A percentile compares a stretch with the other conserved stretches of the same genome.
phyloP scores from a whole-genome alignment of 108 stramenopile genomes.

The Pseudonitzschia delicatissima region DNA sequence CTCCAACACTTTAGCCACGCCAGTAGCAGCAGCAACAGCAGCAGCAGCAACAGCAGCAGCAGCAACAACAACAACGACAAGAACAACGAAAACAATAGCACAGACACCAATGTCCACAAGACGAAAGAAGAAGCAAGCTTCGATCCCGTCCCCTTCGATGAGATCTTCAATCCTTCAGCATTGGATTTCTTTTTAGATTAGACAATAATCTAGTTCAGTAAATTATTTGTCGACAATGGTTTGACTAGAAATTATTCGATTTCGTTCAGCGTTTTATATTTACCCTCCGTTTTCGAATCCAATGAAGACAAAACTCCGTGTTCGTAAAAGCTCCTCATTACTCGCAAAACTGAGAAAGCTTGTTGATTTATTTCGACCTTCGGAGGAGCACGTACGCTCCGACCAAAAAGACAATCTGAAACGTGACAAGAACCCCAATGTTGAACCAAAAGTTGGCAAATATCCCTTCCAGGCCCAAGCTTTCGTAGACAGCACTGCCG shows the following conservation, averaged over 20 bases:
- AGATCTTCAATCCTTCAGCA: not conserved
- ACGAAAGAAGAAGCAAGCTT: not conserved
- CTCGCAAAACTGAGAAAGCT: not conserved
- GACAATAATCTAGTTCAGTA: not conserved
- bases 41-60: not conserved
- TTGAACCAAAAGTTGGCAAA: slow-evolving; percentile 67
- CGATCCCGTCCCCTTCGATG: not conserved
- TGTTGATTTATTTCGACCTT: slow-evolving; percentile 20
- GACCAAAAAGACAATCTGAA: slow-evolving; percentile 29
- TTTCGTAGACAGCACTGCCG: slow-evolving; percentile 42
- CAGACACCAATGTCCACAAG: not conserved
- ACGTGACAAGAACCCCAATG: slow-evolving; percentile 42
- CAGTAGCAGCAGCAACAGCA: not conserved
- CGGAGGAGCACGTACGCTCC: slow-evolving; percentile 24
- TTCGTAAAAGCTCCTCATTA: not conserved
- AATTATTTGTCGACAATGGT: too few relatives aligned
- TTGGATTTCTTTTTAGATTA: not conserved
- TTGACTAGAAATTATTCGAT: too few relatives aligned
- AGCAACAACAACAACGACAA: not conserved
- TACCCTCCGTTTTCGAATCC: not conserved
- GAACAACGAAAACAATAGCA: not conserved
- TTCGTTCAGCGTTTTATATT: not conserved
- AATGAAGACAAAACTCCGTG: not conserved
- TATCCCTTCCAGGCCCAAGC: slow-evolving; percentile 53
- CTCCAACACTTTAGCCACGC: not conserved